Percentiles rank a stretch among this genome's conserved stretches.
phyloP scores from a whole-genome alignment of 306 rosid genomes.

The Cucurbita argyrosperma region DNA sequence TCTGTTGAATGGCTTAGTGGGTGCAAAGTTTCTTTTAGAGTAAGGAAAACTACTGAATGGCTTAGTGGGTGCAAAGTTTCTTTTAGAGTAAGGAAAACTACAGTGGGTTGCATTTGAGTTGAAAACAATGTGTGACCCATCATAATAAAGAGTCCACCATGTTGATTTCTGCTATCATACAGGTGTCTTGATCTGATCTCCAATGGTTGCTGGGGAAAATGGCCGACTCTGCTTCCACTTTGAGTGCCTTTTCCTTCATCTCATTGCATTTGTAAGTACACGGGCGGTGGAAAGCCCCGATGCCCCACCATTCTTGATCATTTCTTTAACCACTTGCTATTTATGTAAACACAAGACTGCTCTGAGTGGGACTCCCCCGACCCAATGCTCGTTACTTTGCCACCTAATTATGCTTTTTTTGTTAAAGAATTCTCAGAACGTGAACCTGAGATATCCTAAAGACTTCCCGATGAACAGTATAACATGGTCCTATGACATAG shows the following conservation, averaged over 20 bases:
- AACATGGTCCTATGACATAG: no score
- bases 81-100: neutral
- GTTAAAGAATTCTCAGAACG: no score
- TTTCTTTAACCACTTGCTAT: neutral
- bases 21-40: neutral
- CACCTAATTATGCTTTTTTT: neutral
- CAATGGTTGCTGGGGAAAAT: slow-evolving; percentile 18
- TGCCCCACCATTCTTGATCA: neutral
- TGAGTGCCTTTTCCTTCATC: slow-evolving; percentile 17
- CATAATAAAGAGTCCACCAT: neutral
- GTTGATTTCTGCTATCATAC: neutral
- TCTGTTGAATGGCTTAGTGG: neutral
- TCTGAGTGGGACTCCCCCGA: neutral
- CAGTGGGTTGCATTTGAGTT: neutral
- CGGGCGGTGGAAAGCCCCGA: slow-evolving; percentile 6
- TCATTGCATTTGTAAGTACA: slow-evolving; percentile 9
- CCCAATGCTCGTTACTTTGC: neutral
- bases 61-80: neutral
- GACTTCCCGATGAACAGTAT: no score
- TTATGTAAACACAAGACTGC: neutral
- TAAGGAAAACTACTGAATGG: neutral
- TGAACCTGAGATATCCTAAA: no score
- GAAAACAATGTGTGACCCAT: neutral
- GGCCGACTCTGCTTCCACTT: slow-evolving; percentile 22
- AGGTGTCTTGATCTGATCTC: neutral